These are phyloP conservation scores for Pseudofabraea citricarpa DNA, from an alignment of 2,329 filamentous ascomycete species.

Conservation along the genomic window DNA sequence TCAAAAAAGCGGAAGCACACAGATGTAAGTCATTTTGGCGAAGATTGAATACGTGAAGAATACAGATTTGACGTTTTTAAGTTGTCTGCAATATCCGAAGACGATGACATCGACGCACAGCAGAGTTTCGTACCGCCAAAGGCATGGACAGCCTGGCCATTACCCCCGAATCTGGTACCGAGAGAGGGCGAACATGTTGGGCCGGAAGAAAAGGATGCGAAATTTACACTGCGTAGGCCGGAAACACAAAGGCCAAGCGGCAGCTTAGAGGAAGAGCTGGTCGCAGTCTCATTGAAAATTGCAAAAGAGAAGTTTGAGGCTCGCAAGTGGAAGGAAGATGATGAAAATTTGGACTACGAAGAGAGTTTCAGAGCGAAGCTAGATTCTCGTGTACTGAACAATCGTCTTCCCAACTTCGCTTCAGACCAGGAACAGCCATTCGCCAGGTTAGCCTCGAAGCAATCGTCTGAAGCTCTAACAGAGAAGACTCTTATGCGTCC, in stretches of 20 bases:
- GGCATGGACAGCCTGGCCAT: slow-evolving; percentile 82
- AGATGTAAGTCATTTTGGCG: too few relatives aligned
- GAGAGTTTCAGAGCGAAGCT: background rate
- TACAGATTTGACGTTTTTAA: slow-evolving; percentile 23
- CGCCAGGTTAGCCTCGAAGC: slow-evolving; percentile 8
- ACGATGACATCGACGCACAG: slow-evolving; percentile 24
- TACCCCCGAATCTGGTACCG: slow-evolving; percentile 59
- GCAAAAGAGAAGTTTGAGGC: slow-evolving; percentile 61
- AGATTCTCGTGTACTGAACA: background rate
- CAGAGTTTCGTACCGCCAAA: slow-evolving; percentile 46
- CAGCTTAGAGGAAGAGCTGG: slow-evolving; percentile 65
- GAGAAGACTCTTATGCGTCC: slow-evolving; percentile 30
- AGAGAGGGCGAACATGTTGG: slow-evolving; percentile 45
- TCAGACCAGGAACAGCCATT: background rate
- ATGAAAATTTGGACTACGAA: background rate
- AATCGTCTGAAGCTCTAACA: background rate
- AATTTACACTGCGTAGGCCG: slow-evolving; percentile 44
- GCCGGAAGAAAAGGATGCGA: slow-evolving; percentile 41
- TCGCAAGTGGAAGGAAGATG: slow-evolving; percentile 29
- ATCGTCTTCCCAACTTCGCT: background rate
- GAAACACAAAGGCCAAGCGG: slow-evolving; percentile 47
- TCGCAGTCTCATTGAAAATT: slow-evolving; percentile 58
- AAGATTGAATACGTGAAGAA: too few relatives aligned
- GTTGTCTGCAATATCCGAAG: background rate
- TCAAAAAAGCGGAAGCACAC: slow-evolving; percentile 20